Evolutionary conservation across 1,284 basidiomycete species (phyloP).

Genomic region (Trichosporon asahii): DNA sequence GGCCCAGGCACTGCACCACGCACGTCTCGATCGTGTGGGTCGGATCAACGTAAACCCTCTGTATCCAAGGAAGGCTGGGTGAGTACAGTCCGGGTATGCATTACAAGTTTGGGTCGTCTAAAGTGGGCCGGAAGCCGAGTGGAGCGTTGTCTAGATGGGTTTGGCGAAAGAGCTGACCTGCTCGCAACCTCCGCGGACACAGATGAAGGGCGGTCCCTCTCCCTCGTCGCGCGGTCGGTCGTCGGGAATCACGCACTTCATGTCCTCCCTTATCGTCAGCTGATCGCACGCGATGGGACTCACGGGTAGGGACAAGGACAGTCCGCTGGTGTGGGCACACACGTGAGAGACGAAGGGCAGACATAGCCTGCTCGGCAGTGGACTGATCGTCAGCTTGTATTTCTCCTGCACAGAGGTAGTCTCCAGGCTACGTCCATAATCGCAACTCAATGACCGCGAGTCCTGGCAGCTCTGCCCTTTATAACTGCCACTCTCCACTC

Average conservation of each 20-base stretch:
- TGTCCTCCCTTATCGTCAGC: constrained; percentile 38
- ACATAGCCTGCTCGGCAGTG: constrained; percentile 48
- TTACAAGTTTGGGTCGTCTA: neutral
- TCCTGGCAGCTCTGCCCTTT: neutral
- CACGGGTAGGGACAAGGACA: constrained; percentile 51
- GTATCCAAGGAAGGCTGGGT: neutral
- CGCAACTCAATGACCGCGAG: too few species aligned
- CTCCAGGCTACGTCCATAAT: too few species aligned
- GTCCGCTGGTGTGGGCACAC: constrained; percentile 49
- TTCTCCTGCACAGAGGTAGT: too few species aligned
- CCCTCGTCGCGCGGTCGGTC: constrained; percentile 43
- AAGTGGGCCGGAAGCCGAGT: neutral
- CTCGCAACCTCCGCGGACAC: constrained; percentile 39
- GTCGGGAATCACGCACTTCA: constrained; percentile 47
- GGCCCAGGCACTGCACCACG: neutral
- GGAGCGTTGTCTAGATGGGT: constrained; percentile 27
- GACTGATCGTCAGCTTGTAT: constrained; percentile 26
- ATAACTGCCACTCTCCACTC: constrained; percentile 11
- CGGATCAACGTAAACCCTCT: neutral
- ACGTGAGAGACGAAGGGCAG: constrained; percentile 43
- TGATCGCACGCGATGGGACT: constrained; percentile 15
- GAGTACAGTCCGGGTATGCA: constrained; percentile 6
- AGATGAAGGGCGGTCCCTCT: constrained; percentile 49
- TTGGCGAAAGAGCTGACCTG: constrained; percentile 32
- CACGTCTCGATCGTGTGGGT: neutral